Evolutionary conservation across 2,329 filamentous ascomycete genomes (phyloP), one percentile per base, ranked within the genome.

Genomic region (Exophiala phaeomuriformis): DNA sequence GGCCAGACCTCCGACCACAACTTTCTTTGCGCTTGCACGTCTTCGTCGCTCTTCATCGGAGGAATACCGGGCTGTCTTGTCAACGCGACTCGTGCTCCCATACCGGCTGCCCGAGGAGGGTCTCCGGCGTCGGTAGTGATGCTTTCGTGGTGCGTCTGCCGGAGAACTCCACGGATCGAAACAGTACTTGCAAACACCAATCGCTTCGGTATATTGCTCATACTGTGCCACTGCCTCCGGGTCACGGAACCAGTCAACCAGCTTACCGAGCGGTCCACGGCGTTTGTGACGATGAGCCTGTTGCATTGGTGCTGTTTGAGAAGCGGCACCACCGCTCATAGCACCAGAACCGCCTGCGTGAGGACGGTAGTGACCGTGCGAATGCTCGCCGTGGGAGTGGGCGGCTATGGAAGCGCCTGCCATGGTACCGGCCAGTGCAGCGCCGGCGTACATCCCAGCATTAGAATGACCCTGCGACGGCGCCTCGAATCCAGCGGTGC

Each of bases 201-300:
- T 84, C 55, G 79, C 77, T 66, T 85, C 80, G 1, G 81, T 84
- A 62, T 85, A 85, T 64, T 84, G 81, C 66, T 85, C 82, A 70
- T 82, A 84, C 64, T 78, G 77, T 12, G 75, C 76, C 0, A 84
- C 80, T n/a, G 81, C 82, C 57, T 84, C 80, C 1, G 80, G 75
- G 57, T 80, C 82, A 64, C 75, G 81, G 78, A 77, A 83, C 72
- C 77, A 84, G 62, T 80, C 78, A 37, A 80, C 72, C 31, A 83
- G 72, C 47, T 72, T 76, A 36, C 71, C 72, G 1, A 84, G 70
- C 0, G 82, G 77, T 0, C 80, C 80, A 42, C 72, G 73, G 53
- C 79, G 79, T 49, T 76, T 75, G 59, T 79, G 78, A 40, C 71
- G 65, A 53, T 67, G 51, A 8, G 39, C 51, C 12, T 61, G 58